Base-by-base conservation (phyloP, 139 green algal genomes). In the Prasinococcaceae sp. region DNA sequence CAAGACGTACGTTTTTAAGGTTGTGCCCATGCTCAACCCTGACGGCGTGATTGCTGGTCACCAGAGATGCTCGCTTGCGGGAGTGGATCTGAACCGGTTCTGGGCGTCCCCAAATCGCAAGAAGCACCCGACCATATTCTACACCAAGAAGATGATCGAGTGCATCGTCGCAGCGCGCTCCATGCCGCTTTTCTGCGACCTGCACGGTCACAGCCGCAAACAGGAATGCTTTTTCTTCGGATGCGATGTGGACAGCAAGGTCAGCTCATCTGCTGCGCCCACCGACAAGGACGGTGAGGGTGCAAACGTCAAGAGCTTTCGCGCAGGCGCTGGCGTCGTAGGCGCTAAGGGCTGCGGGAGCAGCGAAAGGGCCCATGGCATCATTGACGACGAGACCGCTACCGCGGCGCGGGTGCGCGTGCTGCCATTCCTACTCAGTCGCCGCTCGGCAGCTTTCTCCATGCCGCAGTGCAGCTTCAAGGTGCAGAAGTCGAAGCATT, bases 11-110 rank as follows among this genome's bases (percentile, higher is more conserved):
- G 63, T 84, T 29, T 85, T 84, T 55, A 79, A 84, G 59, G 49
- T 85, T 9, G 60, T 86, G 4, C 80, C 80, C 23, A 88, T 88
- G 80, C 67, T 88, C 30, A 88, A 88, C 66, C 79, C 79, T 6
- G 78, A 83, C 52, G 61, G 70, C 29, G 73, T 81, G 10, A 61
- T 77, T 24, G 55, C 68, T n/a, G 77, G 77, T 55, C 79, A 79
- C 58, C 80, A 84, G 66, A 60, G 72, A 4, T 81, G 65, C 72
- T 77, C 55, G 54, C 60, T 88, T 5, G 73, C 73, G 2, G 80
- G 80, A 6, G 55, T 75, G 30, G 81, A 90, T 64, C 67, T 90
- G 2, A 90, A 90, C 64, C 61, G 81, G 2, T 63, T 70, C 33
- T 86, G 69, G 65, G 30, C 74, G 25, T 55, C 74, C 10, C 79